Conservation (phyloP, 129 eudicot species). For the Apium graveolens region DNA sequence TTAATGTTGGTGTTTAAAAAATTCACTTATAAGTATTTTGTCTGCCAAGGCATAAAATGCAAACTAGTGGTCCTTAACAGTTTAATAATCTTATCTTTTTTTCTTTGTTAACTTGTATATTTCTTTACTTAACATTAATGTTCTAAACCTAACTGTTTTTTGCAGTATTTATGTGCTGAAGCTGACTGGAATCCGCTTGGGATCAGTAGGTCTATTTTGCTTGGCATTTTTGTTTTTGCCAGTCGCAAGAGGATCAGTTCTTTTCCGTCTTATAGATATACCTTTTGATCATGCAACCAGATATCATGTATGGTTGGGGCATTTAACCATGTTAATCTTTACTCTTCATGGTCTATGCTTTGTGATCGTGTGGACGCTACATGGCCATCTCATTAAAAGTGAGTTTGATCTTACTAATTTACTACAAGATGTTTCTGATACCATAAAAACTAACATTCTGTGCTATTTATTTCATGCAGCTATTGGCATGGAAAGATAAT, state of each 20-base stretch:
- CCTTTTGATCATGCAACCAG: slow-evolving; percentile 89
- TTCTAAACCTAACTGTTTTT: slow-evolving; percentile 4
- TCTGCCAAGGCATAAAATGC: background rate
- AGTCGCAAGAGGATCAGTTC: slow-evolving; percentile 72
- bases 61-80: background rate
- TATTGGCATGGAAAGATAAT: slow-evolving; percentile 43
- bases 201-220: slow-evolving; percentile 71
- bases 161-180: slow-evolving; percentile 57
- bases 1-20: background rate
- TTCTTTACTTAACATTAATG: slow-evolving; percentile 3
- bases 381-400: slow-evolving; percentile 62
- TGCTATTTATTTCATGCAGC: slow-evolving; percentile 30
- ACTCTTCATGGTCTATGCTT: slow-evolving; percentile 75
- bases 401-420: slow-evolving; percentile 17
- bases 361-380: slow-evolving; percentile 55
- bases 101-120: background rate
- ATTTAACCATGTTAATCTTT: slow-evolving; percentile 75
- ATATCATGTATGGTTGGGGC: slow-evolving; percentile 96
- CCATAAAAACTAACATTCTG: slow-evolving; percentile 6
- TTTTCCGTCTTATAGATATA: slow-evolving; percentile 66
- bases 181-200: slow-evolving; percentile 59
- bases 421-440: background rate
- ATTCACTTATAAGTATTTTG: background rate
- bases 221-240: slow-evolving; percentile 80
- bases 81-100: background rate